Evolutionary conservation across 2,329 filamentous ascomycete species (phyloP).

Genomic region (Ustulina deusta): DNA sequence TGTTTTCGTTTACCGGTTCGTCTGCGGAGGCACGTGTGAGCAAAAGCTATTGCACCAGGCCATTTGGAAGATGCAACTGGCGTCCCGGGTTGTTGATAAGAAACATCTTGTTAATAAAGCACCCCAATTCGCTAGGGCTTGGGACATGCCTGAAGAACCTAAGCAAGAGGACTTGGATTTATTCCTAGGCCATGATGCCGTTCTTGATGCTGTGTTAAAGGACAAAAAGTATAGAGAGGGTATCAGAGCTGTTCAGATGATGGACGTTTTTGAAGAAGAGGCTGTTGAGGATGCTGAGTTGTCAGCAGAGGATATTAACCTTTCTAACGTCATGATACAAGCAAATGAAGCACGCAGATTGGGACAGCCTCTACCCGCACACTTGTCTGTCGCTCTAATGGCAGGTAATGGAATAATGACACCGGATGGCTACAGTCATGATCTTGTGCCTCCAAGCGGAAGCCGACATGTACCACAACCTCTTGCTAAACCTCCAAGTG

Average conservation of each 20-base stretch:
- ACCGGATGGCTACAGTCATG: conserved; percentile 5
- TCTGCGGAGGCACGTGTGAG: conserved; percentile 84
- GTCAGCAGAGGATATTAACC: conserved; percentile 69
- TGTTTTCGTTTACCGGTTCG: conserved; percentile 87
- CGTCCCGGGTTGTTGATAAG: conserved; percentile 84
- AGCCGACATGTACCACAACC: neutral
- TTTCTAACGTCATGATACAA: conserved; percentile 60
- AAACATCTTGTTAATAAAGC: conserved; percentile 79
- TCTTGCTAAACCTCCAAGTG: neutral
- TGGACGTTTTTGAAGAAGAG: conserved; percentile 79
- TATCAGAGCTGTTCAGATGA: conserved; percentile 71
- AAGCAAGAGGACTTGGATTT: conserved; percentile 61
- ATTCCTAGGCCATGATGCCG: conserved; percentile 71
- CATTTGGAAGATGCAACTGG: conserved; percentile 85
- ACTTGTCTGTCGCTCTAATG: neutral
- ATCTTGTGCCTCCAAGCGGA: neutral
- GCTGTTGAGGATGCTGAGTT: conserved; percentile 68
- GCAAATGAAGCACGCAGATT: conserved; percentile 43
- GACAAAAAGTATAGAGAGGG: conserved; percentile 49
- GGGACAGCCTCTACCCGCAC: conserved; percentile 29
- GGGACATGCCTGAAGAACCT: conserved; percentile 68
- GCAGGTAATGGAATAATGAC: conserved; percentile 2
- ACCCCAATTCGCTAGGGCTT: conserved; percentile 65
- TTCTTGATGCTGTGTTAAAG: conserved; percentile 65
- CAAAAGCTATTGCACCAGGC: conserved; percentile 77